A percentile compares a stretch with the other conserved stretches of the same genome.
Evolutionary conservation across 257 asterid genomes (phyloP).

Genomic region (Thymus mandschuricus): DNA sequence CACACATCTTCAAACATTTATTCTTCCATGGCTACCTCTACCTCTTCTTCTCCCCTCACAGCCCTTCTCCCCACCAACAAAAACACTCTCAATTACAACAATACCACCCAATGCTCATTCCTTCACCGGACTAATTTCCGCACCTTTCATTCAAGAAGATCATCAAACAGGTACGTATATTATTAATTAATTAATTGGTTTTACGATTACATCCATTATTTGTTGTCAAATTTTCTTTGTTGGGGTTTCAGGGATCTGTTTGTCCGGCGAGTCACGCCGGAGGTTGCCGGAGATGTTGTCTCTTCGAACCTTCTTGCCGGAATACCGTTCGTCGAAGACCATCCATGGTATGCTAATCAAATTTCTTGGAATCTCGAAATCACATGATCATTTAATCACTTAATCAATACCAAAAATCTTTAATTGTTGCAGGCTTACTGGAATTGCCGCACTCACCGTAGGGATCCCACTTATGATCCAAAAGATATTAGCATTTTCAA

Average conservation of each 20-base stretch:
- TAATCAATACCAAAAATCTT: neutral
- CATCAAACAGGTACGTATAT: neutral
- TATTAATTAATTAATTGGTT: neutral
- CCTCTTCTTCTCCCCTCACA: neutral
- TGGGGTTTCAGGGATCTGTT: constrained; percentile 27
- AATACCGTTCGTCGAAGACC: constrained; percentile 5
- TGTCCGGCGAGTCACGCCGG: constrained; percentile 27
- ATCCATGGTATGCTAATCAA: too few relatives aligned
- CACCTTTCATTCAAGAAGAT: neutral
- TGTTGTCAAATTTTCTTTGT: neutral
- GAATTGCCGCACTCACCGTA: constrained; percentile 39
- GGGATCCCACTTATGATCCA: constrained; percentile 40
- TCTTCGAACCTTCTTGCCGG: constrained; percentile 17
- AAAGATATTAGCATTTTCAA: constrained; percentile 39
- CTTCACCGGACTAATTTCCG: constrained; percentile 1
- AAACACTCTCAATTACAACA: neutral
- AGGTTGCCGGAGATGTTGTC: constrained; percentile 29
- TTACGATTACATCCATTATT: neutral
- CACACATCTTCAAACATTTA: too few relatives aligned
- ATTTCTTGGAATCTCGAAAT: too few relatives aligned
- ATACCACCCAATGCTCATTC: neutral
- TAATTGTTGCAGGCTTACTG: constrained; percentile 35
- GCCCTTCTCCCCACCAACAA: neutral
- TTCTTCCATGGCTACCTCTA: constrained; percentile 32
- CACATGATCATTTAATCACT: too few relatives aligned